phyloP scores from a whole-genome alignment of 2,329 filamentous ascomycete genomes.

The Coniochaeta prunicola region DNA sequence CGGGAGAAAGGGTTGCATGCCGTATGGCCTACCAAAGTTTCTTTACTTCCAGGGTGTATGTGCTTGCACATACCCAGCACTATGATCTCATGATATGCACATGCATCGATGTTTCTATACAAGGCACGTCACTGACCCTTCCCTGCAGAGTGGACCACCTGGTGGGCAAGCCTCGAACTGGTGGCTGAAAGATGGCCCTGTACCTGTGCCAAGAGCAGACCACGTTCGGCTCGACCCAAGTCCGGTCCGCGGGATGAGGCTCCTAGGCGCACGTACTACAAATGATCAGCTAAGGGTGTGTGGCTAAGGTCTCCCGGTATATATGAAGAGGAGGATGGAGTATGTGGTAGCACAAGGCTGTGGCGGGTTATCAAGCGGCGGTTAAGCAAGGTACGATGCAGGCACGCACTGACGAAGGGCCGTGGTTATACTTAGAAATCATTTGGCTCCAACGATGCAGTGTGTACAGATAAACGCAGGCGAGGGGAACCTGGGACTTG shows the following conservation, averaged over 20 bases:
- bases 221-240: neutral
- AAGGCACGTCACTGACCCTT: neutral
- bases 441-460: neutral
- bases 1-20: no score
- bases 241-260: neutral
- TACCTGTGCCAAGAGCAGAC: neutral
- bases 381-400: conserved; percentile 5
- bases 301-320: neutral
- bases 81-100: neutral
- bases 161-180: neutral
- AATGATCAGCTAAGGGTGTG: neutral
- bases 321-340: neutral
- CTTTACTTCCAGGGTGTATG: neutral
- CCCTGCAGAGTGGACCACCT: neutral
- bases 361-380: neutral
- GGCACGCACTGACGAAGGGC: neutral
- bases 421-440: conserved; percentile 5
- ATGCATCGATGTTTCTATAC: neutral
- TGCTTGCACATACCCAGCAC: neutral
- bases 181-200: neutral
- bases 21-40: neutral
- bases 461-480: neutral
- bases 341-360: neutral
- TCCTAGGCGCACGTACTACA: neutral
- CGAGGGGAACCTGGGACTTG: neutral